A percentile compares a stretch with the other conserved stretches of the same genome.
These are phyloP conservation scores for Citrus unshiu DNA, from an alignment of 345 rosid genomes.

Conservation along the genomic window DNA sequence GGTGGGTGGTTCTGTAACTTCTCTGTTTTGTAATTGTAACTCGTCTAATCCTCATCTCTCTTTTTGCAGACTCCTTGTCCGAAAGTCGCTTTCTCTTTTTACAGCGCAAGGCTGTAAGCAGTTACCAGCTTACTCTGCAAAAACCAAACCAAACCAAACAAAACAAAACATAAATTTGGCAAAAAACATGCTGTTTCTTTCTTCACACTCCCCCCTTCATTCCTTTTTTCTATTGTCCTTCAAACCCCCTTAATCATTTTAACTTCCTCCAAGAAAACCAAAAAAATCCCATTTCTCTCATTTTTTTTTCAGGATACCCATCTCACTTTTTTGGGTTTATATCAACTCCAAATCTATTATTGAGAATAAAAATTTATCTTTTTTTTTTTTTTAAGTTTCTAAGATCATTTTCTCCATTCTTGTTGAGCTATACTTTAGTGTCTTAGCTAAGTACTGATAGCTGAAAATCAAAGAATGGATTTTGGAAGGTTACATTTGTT, in stretches of 20 bases:
- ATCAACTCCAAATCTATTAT: background rate
- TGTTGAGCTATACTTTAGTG: background rate
- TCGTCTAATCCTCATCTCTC: too few relatives aligned
- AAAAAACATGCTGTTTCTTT: background rate
- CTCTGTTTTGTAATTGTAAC: background rate
- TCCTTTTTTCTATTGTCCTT: constrained; percentile 24
- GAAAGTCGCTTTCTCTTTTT: constrained; percentile 11
- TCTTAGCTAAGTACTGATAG: background rate
- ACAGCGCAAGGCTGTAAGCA: background rate
- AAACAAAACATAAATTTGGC: background rate
- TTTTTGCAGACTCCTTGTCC: background rate
- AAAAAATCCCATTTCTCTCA: background rate
- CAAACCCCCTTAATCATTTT: constrained; percentile 8
- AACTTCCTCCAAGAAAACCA: background rate
- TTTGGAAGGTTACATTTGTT: constrained; percentile 19
- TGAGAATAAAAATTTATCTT: background rate
- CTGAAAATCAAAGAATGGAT: constrained; percentile 30
- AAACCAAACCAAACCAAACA: background rate
- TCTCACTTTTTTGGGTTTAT: background rate
- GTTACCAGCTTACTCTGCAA: constrained; percentile 6
- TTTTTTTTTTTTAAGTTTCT: background rate
- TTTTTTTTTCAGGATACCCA: background rate
- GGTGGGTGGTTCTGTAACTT: background rate
- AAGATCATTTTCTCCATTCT: background rate
- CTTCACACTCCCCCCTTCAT: constrained; percentile 4